Evolutionary conservation across 2,329 filamentous ascomycete species (phyloP).

Genomic region (Alternaria sp.): DNA sequence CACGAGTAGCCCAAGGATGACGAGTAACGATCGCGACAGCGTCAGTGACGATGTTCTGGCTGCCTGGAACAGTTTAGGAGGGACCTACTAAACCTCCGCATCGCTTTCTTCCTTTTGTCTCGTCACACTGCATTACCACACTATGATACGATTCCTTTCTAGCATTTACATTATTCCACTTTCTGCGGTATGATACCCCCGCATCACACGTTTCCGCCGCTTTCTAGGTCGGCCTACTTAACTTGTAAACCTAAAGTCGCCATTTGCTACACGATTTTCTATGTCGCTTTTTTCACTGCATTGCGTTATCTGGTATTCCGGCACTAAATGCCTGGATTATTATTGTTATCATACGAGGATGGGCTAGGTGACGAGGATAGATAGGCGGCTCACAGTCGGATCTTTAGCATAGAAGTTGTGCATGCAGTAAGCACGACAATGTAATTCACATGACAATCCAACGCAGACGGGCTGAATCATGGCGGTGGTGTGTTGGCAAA

Average conservation of each 20-base stretch:
- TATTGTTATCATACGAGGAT: not conserved
- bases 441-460: not conserved
- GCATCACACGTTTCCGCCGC: not conserved
- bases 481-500: not conserved
- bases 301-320: not conserved
- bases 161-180: not conserved
- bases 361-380: not conserved
- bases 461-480: not conserved
- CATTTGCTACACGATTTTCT: not conserved
- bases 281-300: constrained; percentile 1
- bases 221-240: not conserved
- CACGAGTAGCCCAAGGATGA: constrained; percentile 26
- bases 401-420: not conserved
- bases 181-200: constrained; percentile 2
- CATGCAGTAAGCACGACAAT: not conserved
- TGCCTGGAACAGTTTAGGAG: constrained; percentile 58
- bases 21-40: constrained; percentile 42
- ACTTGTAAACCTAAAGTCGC: constrained; percentile 4
- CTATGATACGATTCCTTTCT: not conserved
- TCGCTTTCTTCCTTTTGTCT: not conserved
- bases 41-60: constrained; percentile 58
- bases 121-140: not conserved
- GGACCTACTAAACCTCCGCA: constrained; percentile 34
- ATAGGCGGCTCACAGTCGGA: not conserved
- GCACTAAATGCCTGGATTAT: not conserved